Evolutionary conservation across 805 yeast species (phyloP), one percentile per base, ranked within the genome.

Genomic region (Komagataella kurtzmanii): DNA sequence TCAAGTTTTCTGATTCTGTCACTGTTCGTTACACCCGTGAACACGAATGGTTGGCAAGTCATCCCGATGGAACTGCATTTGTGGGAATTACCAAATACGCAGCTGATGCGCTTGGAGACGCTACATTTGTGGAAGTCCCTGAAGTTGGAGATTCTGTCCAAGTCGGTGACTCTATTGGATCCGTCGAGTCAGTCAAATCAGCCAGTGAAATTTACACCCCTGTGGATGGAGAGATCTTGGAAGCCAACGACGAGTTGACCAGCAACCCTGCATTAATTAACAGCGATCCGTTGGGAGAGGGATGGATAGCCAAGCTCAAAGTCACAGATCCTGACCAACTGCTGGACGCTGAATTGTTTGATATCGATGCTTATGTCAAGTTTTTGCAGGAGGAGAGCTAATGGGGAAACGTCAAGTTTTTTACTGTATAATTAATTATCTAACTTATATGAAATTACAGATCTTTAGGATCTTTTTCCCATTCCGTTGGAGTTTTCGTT

Each of bases 31-130:
- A 79, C 76, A 88, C 98, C 8, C 69, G 74, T 51, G 96, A 93
- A 63, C 99, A 91, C 72, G 99, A 91, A 72, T 91, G 97, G 97
- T 69, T 93, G 52, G 90, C 96, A 3, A 74, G 81, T 52, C 95
- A 86, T 65, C 77, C 79, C 24, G 96, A 90, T 67, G 87, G 87
- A 54, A 74, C 82, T 46, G 85, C 91, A 1, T 89, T 83, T 60
- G 74, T 91, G 52, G 99, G 99, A 30, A 88, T 93, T 67, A 89
- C 99, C 53, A 80, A 79, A 61, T 90, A 93, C 65, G 99, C 99
- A 17, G 84, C 97, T 19, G 96, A 89, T 62, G 95, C 98, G 6
- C 78, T 93, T 55, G 99, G 99, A 47, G 99, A 93, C 69, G 95
- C 95, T 52, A 95, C 98, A 3, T 93, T 76, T 65, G 84, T 90